Evolutionary conservation across 352 stramenopile genomes (phyloP).

Genomic region (Globisporangium abappressorium): DNA sequence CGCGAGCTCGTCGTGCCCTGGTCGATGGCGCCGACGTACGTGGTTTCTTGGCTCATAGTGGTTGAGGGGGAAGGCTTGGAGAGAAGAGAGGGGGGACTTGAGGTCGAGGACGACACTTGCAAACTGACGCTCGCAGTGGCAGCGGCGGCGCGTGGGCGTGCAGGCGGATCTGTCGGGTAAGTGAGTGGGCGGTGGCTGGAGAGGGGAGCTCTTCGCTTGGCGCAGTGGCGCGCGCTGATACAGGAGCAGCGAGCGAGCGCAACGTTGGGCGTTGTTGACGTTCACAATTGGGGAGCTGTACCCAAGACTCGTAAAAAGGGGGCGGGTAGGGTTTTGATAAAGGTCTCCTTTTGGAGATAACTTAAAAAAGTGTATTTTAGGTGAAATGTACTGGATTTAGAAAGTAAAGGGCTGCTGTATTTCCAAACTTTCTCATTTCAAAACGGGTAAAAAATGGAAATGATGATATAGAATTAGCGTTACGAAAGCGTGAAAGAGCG

Average conservation of each 20-base stretch:
- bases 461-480: not conserved
- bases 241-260: not conserved
- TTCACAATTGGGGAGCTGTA: slow-evolving; percentile 4
- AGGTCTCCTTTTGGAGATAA: not conserved
- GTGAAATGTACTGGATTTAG: no score
- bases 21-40: slow-evolving; percentile 91
- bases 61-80: not conserved
- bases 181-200: not conserved
- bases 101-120: slow-evolving; percentile 25
- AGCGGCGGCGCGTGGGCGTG: not conserved
- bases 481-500: not conserved
- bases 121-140: slow-evolving; percentile 26
- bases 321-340: not conserved
- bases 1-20: slow-evolving; percentile 96
- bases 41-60: slow-evolving; percentile 36
- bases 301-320: not conserved
- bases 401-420: no score
- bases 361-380: not conserved
- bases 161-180: not conserved
- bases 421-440: no score
- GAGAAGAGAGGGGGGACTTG: slow-evolving; percentile 6
- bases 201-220: not conserved
- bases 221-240: slow-evolving; percentile 10
- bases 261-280: slow-evolving; percentile 6
- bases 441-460: not conserved